Base-by-base conservation (phyloP, 345 rosid genomes). In the Populus nigra region DNA sequence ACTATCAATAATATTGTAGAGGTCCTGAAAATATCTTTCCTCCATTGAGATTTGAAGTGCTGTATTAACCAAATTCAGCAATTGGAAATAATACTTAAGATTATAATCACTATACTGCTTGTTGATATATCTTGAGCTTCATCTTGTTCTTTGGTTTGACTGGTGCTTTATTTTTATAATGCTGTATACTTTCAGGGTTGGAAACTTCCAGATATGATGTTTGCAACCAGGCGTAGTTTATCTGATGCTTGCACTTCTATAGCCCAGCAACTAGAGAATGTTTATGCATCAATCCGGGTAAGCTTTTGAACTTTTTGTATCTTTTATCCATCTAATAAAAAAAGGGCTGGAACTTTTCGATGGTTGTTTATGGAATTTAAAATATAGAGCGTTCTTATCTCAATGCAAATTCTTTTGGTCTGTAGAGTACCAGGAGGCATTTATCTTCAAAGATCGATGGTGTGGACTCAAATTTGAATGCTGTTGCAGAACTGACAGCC, bases 191-290 rank as follows among this genome's bases (percentile, higher is more conserved):
- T 69, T 65, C 84, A 96, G 98, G 99, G 99, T 3, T 96, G 94
- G 94, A 91, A 90, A 71, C 93, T 96, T 89, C 93, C 96, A 59
- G 95, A 96, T 86, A 78, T 96, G 88, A 93, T 88, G 97, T 96
- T 96, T 88, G 98, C 97, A 7, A 92, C 99, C 5, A 91, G 90
- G 78, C 95, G 95, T 65, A 83, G 95, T 79, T 86, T 96, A 79
- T 87, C 93, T 78, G 99, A 93, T 78, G 97, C 99, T 74, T 86
- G 97, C 78, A 83, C 85, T 75, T 79, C 87, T 73, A 83, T 96
- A 69, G 94, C 90, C 80, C 89, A 85, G 76, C 93, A 90, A 76
- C 94, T 96, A 72, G 97, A 92, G 72, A 88, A 78, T 68, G 93
- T 93, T 77, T 89, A 92, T 80, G 76, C 89, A 31, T 92, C 94